Evolutionary conservation across 208 protist species (phyloP).

Genomic region (Wallacemonas collosoma): DNA sequence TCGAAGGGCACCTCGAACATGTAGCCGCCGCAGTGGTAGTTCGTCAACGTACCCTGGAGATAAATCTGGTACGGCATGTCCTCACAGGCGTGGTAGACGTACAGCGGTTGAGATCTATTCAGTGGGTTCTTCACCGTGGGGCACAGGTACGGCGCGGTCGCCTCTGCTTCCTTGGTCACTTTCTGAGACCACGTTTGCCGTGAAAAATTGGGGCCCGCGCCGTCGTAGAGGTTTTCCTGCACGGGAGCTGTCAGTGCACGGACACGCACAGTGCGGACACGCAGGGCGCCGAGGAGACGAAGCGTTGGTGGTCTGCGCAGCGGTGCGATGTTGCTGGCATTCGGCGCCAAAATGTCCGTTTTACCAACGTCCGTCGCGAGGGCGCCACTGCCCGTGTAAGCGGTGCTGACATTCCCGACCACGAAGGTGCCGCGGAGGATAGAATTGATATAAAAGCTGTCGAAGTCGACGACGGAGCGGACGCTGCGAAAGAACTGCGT

Average conservation of each 20-base stretch:
- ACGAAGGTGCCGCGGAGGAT: slow-evolving; percentile 18
- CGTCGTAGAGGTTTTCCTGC: slow-evolving; percentile 24
- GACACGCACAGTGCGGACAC: slow-evolving; percentile 36
- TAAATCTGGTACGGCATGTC: not conserved
- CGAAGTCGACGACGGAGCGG: not conserved
- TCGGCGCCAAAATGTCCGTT: not conserved
- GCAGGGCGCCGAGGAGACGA: slow-evolving; percentile 26
- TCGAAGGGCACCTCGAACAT: slow-evolving; percentile 37
- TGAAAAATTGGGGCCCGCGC: slow-evolving; percentile 3
- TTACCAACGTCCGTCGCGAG: not conserved
- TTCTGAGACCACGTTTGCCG: slow-evolving; percentile 2
- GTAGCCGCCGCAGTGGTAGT: slow-evolving; percentile 44
- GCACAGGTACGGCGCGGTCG: slow-evolving; percentile 8
- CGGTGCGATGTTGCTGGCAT: not conserved
- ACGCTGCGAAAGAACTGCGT: slow-evolving; percentile 31
- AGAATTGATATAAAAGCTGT: slow-evolving; percentile 20
- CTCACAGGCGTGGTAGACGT: slow-evolving; percentile 15
- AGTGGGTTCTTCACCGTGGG: slow-evolving; percentile 16
- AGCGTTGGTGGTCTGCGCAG: not conserved
- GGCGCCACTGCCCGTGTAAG: not conserved
- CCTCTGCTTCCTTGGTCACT: not conserved
- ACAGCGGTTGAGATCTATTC: slow-evolving; percentile 13
- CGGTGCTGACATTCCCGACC: not conserved
- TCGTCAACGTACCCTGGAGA: slow-evolving; percentile 1
- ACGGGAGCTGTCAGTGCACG: slow-evolving; percentile 13